Evolutionary conservation across 306 rosid species (phyloP), one percentile per base, ranked within the genome.

Genomic region (Pterocarpus macrocarpus): DNA sequence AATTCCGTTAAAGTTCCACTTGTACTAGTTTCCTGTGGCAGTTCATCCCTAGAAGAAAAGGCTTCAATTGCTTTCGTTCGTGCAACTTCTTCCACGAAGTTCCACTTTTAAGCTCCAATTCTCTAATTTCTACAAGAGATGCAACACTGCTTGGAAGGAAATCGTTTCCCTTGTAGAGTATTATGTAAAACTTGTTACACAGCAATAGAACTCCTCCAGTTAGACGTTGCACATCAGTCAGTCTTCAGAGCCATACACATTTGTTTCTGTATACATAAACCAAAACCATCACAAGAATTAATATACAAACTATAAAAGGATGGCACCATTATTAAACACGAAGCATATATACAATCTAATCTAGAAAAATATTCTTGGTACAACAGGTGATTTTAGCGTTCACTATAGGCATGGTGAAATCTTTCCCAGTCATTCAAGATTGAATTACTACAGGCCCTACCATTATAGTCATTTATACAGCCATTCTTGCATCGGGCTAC

Each of bases 111-210:
- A 92, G 96, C 85, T 90, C 93, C 30, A 17, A 58, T 83, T 92
- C 98, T 86, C 97, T 88, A 82, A 73, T 80, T 45, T 83, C 79
- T 71, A 94, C 85, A 82, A 89, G 85, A 49, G 81, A 81, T 39
- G 90, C 85, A 65, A 92, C 86, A 72, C 70, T 76, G 50, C 55
- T 71, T 15, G 98, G 97, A 82, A 94, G 91, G 86, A 90, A 92
- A 86, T 94, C 98, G 63, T 94, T 89, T 80, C 98, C 98, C 82
- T 95, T 87, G 72, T 90, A 92, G 59, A 94, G 90, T 86, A 94
- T 67, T 45, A 94, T 88, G 52, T 87, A 63, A 79, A 83, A 92
- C 84, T 94, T 94, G 79, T 94, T 92, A 44, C 94, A 94, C 63
- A 92, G 87, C 83, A 94, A 79, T 69, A 94, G 87, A 82, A 83